Conservation (phyloP, 805 yeast genomes). For the Ogataea philodendri region DNA sequence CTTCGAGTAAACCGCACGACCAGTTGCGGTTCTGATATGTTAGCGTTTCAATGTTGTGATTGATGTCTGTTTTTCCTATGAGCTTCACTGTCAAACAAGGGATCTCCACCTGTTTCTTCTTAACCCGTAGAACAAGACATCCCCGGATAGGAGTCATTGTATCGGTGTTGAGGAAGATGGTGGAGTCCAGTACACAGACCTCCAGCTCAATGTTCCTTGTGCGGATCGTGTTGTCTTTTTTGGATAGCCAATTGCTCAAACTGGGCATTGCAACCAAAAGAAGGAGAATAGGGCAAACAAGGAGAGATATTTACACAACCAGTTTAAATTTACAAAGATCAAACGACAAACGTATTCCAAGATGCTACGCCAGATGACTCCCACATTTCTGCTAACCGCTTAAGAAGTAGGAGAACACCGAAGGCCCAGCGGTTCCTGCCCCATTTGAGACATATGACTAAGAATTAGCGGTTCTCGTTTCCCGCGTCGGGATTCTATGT, state of each 20-base stretch:
- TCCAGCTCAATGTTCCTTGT: conserved; percentile 2
- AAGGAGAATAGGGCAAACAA: conserved; percentile 4
- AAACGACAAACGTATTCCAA: too few species aligned
- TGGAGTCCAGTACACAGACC: conserved; percentile 11
- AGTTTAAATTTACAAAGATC: not conserved
- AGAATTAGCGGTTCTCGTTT: too few species aligned
- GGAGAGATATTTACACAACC: not conserved
- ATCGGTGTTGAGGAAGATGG: conserved; percentile 13
- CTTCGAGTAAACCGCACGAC: conserved; percentile 7
- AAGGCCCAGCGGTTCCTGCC: too few species aligned
- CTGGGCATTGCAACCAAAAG: conserved; percentile 5
- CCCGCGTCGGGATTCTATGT: too few species aligned
- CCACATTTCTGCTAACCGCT: too few species aligned
- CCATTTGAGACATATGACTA: too few species aligned
- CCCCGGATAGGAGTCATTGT: conserved; percentile 24
- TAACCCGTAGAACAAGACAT: conserved; percentile 18
- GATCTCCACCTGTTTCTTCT: conserved; percentile 16
- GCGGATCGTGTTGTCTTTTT: not conserved
- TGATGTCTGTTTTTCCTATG: conserved; percentile 13
- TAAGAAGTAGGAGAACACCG: too few species aligned
- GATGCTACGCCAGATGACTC: too few species aligned
- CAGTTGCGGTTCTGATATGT: conserved; percentile 4
- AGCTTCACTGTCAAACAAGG: conserved; percentile 15
- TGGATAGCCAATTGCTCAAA: not conserved
- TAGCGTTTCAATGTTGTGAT: not conserved